Evolutionary conservation across 192 early-diverging fungal genomes (phyloP).

Genomic region (Coemansia sp.): DNA sequence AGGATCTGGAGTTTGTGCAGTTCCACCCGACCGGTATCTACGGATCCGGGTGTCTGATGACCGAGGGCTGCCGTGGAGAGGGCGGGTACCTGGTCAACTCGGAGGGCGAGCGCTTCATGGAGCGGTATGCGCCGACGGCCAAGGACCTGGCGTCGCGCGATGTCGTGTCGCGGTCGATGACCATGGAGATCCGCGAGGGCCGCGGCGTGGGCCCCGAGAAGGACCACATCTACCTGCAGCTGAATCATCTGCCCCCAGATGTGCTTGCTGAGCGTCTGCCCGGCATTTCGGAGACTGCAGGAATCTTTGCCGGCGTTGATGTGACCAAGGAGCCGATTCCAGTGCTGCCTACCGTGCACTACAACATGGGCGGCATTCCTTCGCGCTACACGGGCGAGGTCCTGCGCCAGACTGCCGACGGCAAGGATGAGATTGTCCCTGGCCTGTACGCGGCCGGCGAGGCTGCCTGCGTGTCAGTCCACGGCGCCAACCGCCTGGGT

Average conservation of each 20-base stretch:
- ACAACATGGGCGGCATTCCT: constrained; percentile 99
- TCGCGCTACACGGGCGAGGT: constrained; percentile 97
- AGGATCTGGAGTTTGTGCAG: constrained; percentile 99
- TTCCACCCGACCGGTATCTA: constrained; percentile 99
- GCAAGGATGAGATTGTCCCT: constrained; percentile 88
- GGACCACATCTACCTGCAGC: constrained; percentile 96
- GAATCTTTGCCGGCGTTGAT: constrained; percentile 97
- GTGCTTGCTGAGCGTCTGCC: constrained; percentile 91
- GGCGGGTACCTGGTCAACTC: constrained; percentile 96
- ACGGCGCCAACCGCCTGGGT: constrained; percentile 97
- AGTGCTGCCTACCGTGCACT: constrained; percentile 97
- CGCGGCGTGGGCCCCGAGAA: constrained; percentile 94
- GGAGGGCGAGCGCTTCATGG: constrained; percentile 98
- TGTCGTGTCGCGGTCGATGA: constrained; percentile 98
- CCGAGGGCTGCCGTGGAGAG: constrained; percentile 95
- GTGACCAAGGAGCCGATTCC: constrained; percentile 99
- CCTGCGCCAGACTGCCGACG: constrained; percentile 68
- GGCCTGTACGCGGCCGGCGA: constrained; percentile 98
- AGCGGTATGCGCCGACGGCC: constrained; percentile 97
- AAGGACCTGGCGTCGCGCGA: constrained; percentile 98
- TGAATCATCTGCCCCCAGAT: constrained; percentile 89
- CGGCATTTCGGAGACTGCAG: constrained; percentile 98
- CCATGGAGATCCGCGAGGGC: constrained; percentile 95
- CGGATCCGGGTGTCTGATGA: constrained; percentile 96
- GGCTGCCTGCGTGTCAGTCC: constrained; percentile 96